Evolutionary conservation across 148 eudicot genomes (phyloP).

Genomic region (Polygonum aviculare): DNA sequence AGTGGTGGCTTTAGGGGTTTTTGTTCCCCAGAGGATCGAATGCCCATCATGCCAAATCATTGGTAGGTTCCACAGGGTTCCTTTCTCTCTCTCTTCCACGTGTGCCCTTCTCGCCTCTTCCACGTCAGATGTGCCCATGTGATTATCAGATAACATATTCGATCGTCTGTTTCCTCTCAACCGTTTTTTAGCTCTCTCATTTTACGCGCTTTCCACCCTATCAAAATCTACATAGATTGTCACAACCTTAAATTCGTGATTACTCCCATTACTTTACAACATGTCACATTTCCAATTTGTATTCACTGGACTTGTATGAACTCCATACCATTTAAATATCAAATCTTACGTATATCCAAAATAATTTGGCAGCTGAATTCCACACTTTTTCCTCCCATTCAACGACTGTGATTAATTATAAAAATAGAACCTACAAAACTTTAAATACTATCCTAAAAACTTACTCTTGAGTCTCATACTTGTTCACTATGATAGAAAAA

Average conservation of each 20-base stretch:
- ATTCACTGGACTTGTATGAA: too few relatives aligned
- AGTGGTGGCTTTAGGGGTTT: too few relatives aligned
- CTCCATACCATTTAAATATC: too few relatives aligned
- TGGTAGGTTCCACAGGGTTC: constrained; percentile 7
- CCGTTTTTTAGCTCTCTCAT: background rate
- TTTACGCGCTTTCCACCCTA: background rate
- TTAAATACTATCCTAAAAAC: too few relatives aligned
- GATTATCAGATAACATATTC: background rate
- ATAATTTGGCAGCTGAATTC: too few relatives aligned
- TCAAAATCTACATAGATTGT: background rate
- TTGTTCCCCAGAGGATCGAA: background rate
- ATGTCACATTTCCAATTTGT: too few relatives aligned
- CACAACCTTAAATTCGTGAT: background rate
- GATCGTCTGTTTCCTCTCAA: constrained; percentile 3
- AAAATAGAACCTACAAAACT: too few relatives aligned
- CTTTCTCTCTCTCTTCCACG: background rate
- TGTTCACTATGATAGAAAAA: background rate
- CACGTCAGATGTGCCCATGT: background rate
- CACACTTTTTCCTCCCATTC: too few relatives aligned
- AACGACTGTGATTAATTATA: too few relatives aligned
- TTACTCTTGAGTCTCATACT: background rate
- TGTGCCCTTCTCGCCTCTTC: background rate
- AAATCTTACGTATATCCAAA: too few relatives aligned
- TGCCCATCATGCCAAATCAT: constrained; percentile 13
- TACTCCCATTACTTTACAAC: too few relatives aligned